Base-by-base conservation (phyloP, 73 alveolate genomes). In the Breviolum minutum region DNA sequence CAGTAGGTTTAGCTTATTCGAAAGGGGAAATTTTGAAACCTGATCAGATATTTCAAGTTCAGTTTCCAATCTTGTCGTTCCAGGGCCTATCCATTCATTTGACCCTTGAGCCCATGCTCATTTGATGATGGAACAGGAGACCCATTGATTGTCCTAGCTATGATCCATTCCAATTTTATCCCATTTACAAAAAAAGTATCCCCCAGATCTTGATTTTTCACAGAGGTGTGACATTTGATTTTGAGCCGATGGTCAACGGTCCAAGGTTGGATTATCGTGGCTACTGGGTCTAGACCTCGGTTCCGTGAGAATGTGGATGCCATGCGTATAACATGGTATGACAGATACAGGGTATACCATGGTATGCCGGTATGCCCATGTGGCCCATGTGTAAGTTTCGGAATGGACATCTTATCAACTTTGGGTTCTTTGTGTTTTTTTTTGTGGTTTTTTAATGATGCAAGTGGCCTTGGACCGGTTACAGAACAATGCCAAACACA, bases 241-340 rank as follows among this genome's bases (percentile, higher is more conserved):
- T 2, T 40, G 0, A 8, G 87, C 64, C 87, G 12, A 32, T 27
- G 64, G 4, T 13, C 22, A 10, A 8, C 40, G 7, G 1, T 64
- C 71, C 17, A n/a, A 92, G 97, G 97, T 80, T 92, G 54, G 97
- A 92, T 80, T 92, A 92, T 61, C 88, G 97, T 32, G 97, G 97
- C 97, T 92, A 92, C 40, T 92, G 97, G 97, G 97, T 54, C 26
- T 66, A 2, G 29, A 64, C 85, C 80, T 40, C 7, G 86, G 63
- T 30, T 5, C 24, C 8, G 62, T 26, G 85, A n/a, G 11, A 22
- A 5, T 19, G 4, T 2, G 9, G 9, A 14, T 26, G 20, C 29
- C 29, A 77, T 77, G 24, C 24, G 87, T 8, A 77, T 77, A 76
- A n/a, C n/a, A n/a, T n/a, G n/a, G n/a, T n/a, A n/a, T n/a, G n/a